Conservation (phyloP, 495 filamentous ascomycete species). For the Talaromyces stipitatus region DNA sequence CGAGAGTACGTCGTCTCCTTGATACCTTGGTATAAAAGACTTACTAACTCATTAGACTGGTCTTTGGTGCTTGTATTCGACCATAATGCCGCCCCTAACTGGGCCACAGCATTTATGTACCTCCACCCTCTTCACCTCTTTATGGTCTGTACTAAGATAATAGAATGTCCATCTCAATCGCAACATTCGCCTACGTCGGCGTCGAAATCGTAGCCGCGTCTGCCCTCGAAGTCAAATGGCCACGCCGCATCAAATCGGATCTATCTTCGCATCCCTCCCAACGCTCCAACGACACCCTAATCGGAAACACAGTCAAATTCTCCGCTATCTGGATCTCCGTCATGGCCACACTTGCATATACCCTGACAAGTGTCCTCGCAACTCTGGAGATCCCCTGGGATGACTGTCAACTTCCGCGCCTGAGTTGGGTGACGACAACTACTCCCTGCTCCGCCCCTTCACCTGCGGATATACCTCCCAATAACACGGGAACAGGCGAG, state of each 20-base stretch:
- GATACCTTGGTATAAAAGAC: neutral
- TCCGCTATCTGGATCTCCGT: constrained; percentile 24
- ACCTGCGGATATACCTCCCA: neutral
- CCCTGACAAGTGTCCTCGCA: constrained; percentile 20
- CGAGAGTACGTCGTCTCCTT: constrained; percentile 7
- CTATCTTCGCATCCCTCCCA: neutral
- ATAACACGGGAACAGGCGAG: neutral
- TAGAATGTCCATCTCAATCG: constrained; percentile 35
- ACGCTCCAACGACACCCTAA: constrained; percentile 6
- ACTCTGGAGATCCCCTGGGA: constrained; percentile 31
- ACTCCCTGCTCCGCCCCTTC: neutral
- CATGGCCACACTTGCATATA: constrained; percentile 18
- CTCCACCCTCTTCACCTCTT: neutral
- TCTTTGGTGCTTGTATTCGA: constrained; percentile 21
- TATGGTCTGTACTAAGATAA: neutral
- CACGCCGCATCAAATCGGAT: constrained; percentile 6
- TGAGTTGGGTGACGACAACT: constrained; percentile 15
- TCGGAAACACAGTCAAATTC: constrained; percentile 19
- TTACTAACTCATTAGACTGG: constrained; percentile 8
- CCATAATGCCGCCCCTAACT: constrained; percentile 15
- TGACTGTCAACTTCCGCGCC: constrained; percentile 23
- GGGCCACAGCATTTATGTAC: constrained; percentile 28
- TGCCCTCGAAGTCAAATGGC: constrained; percentile 36
- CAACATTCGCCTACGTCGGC: constrained; percentile 36
- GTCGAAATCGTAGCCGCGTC: constrained; percentile 37